Evolutionary conservation across 2,329 filamentous ascomycete genomes (phyloP), one percentile per base, ranked within the genome.

Genomic region (Mycosphaerelloides madeirae): DNA sequence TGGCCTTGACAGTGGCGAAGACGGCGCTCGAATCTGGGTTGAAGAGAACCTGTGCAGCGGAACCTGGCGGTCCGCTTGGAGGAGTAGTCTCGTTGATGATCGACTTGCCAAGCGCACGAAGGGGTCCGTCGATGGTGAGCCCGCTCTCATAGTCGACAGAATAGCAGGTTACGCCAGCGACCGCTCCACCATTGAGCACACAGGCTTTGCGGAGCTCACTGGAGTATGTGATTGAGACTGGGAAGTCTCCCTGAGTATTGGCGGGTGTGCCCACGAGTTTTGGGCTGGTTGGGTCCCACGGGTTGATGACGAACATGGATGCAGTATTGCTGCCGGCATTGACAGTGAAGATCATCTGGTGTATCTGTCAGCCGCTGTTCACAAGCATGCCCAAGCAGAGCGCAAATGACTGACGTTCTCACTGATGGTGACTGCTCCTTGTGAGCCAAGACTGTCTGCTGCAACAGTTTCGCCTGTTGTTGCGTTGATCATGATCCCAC

Each of bases 171-270:
- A 53, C 50, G 11, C 50, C 50, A 7, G 48, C 41, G 19, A 32
- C 35, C n/a, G 38, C 34, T 18, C 50, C 50, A 18, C 48, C 48
- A 35, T 53, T 51, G 12, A 53, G 33, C 20, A 53, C 50, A 37
- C 50, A 53, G 7, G 36, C 48, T 31, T 38, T 49, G 14, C 32
- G 32, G 15, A 54, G 43, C 18, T 38, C 14, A 3, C 31, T 22
- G 3, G 52, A 54, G 48, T 53, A 53, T n/a, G 32, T 34, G 13
- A 53, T 39, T 18, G 47, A 48, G 14, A 53, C 40, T n/a, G 50
- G 50, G 34, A 50, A 53, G 3, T 53, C 44, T 19, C 50, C 50
- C 11, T 38, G 32, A 13, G 50, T 46, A 18, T n/a, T 20, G 6
- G 31, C 46, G 22, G 49, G 49, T 3, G 18, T n/a, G 13, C 49